phyloP scores from a whole-genome alignment of 257 asterid species.

The Salvia hispanica region DNA sequence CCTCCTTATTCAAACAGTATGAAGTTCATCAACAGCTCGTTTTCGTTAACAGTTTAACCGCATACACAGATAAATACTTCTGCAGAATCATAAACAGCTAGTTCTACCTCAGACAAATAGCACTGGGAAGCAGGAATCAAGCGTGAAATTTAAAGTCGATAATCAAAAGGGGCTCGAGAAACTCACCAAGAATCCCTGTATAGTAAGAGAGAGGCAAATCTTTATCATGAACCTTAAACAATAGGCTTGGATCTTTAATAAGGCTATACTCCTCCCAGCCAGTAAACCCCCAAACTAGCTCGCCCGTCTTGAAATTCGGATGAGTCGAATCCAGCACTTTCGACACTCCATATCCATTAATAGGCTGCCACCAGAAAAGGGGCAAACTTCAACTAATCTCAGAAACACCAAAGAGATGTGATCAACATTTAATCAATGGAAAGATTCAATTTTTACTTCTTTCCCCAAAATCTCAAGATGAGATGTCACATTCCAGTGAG shows the following conservation, averaged over 20 bases:
- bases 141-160: not conserved
- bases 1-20: no score
- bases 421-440: not conserved
- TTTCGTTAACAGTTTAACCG: not conserved
- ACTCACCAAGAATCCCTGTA: slow-evolving; percentile 32
- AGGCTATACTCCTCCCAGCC: slow-evolving; percentile 63
- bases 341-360: slow-evolving; percentile 29
- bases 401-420: not conserved
- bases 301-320: slow-evolving; percentile 51
- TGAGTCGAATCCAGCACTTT: slow-evolving; percentile 44
- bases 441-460: not conserved
- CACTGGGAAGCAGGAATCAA: not conserved
- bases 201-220: slow-evolving; percentile 36
- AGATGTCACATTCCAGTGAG: not conserved
- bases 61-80: not conserved
- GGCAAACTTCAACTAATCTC: not conserved
- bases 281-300: slow-evolving; percentile 51
- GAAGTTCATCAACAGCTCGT: not conserved
- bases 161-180: not conserved
- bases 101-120: not conserved
- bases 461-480: not conserved
- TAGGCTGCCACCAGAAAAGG: slow-evolving; percentile 15
- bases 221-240: slow-evolving; percentile 36
- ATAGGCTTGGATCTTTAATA: slow-evolving; percentile 25
- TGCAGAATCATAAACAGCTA: not conserved